Evolutionary conservation across 2,329 filamentous ascomycete genomes (phyloP).

Genomic region (Ophiosphaerella korrae): DNA sequence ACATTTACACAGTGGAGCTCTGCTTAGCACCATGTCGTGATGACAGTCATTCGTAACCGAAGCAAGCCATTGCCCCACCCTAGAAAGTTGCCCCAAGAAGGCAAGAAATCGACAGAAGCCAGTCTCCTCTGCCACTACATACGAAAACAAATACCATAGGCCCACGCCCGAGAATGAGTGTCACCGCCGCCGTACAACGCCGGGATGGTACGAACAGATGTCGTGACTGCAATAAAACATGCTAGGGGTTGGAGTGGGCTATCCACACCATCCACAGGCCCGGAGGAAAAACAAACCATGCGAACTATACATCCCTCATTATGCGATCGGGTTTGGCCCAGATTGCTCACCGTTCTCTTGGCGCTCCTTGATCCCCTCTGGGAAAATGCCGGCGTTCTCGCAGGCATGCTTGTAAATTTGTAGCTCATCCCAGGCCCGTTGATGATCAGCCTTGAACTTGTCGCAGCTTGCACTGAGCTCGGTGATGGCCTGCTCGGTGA

Average conservation of each 20-base stretch:
- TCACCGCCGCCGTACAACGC: constrained; percentile 27
- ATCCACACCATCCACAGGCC: not conserved
- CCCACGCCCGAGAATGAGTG: constrained; percentile 21
- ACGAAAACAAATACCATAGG: constrained; percentile 12
- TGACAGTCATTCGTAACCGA: constrained; percentile 12
- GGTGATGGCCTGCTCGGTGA: constrained; percentile 85
- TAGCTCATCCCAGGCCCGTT: constrained; percentile 76
- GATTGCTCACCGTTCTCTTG: constrained; percentile 46
- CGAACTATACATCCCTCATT: not conserved
- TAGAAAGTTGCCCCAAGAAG: not conserved
- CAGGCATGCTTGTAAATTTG: constrained; percentile 72
- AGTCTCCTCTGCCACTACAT: constrained; percentile 13
- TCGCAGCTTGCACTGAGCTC: constrained; percentile 88
- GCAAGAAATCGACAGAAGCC: constrained; percentile 8
- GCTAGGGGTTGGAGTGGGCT: not conserved
- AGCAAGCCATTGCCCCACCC: not conserved
- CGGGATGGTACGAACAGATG: constrained; percentile 8
- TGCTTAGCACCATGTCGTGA: constrained; percentile 3
- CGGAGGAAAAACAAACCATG: not conserved
- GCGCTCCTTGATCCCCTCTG: constrained; percentile 48
- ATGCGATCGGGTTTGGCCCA: constrained; percentile 35
- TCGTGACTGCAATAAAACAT: too few relatives aligned
- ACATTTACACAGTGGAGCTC: too few relatives aligned
- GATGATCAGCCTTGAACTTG: constrained; percentile 80
- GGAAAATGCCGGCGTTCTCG: constrained; percentile 47